These are phyloP conservation scores for Fusarium papillatum DNA, from an alignment of 2,329 filamentous ascomycete species.

Conservation along the genomic window DNA sequence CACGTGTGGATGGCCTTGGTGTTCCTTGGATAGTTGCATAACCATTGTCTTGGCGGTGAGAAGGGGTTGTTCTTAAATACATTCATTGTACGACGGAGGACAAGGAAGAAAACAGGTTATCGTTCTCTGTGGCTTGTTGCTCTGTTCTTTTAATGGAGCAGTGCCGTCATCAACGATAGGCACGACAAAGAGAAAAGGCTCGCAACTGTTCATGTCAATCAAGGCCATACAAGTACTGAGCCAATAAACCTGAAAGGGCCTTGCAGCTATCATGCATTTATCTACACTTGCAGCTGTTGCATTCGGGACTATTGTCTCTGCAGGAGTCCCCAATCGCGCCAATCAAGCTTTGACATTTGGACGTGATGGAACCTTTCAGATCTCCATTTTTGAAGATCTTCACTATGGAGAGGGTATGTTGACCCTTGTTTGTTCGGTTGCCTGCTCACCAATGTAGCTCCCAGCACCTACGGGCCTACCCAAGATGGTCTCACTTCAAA, in stretches of 20 bases:
- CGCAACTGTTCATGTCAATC: not conserved
- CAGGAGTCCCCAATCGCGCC: not conserved
- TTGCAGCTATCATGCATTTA: not conserved
- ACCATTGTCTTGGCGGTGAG: not conserved
- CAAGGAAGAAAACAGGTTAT: not conserved
- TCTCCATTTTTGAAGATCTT: slow-evolving; percentile 76
- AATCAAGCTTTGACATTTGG: slow-evolving; percentile 49
- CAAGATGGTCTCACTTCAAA: slow-evolving; percentile 26
- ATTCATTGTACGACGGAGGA: not conserved
- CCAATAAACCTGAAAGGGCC: not conserved
- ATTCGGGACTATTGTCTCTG: not conserved
- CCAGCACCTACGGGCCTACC: slow-evolving; percentile 19
- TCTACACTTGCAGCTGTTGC: not conserved
- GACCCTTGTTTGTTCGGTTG: accelerated
- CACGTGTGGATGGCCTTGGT: not conserved
- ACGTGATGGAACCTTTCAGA: slow-evolving; percentile 61
- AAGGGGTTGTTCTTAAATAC: not conserved
- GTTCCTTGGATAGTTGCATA: not conserved
- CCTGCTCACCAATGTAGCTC: not conserved
- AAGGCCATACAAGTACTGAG: not conserved
- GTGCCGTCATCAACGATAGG: not conserved
- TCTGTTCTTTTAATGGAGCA: not conserved
- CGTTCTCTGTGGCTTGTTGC: not conserved
- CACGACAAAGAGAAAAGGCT: not conserved
- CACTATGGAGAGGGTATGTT: slow-evolving; percentile 77